Base-by-base conservation (phyloP, 352 stramenopile species). In the Globisporangium apiculatum region DNA sequence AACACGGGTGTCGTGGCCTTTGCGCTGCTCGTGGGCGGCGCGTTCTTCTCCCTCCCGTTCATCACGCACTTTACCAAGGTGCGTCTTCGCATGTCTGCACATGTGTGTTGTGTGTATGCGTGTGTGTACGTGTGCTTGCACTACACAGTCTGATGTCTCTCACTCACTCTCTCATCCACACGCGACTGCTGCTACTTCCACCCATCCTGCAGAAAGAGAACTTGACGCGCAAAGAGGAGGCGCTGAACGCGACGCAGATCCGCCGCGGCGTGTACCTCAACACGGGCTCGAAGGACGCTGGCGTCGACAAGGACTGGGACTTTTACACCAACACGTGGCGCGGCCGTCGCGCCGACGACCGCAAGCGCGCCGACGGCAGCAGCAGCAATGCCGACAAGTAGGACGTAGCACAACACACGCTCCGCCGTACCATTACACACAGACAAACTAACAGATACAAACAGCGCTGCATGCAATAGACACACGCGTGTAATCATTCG, bases 281-380 rank as follows among this genome's bases (percentile, higher is more conserved):
- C 67, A 79, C 84, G 10, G 83, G 82, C 58, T 92, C 79, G 17
- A 72, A 72, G 40, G 86, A 95, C 59, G 80, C 76, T 5, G 86
- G 86, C 41, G 76, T 79, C 6, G 86, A 95, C 61, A 83, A 82
- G 53, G 80, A 93, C 69, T 95, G 80, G 77, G 82, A 94, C 62
- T 71, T 90, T 51, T 62, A 64, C 41, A 89, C 74, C 51, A 76
- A 84, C 68, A 85, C 77, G 48, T 94, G 78, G 61, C 55, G 71
- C 48, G 80, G 73, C 5, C 68, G 80, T 53, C 74, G 79, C 53
- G 71, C 68, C 36, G 65, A 50, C 35, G 60, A 77, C 53, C 45
- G 68, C 31, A 71, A 80, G 49, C 31, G 12, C 36, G 35, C 36
- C 2, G n/a, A 42, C n/a, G 51, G 14, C 11, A 43, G 37, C 37